Evolutionary conservation across 2,329 filamentous ascomycete species (phyloP), one percentile per base, ranked within the genome.

Genomic region (Septoria petroselini): DNA sequence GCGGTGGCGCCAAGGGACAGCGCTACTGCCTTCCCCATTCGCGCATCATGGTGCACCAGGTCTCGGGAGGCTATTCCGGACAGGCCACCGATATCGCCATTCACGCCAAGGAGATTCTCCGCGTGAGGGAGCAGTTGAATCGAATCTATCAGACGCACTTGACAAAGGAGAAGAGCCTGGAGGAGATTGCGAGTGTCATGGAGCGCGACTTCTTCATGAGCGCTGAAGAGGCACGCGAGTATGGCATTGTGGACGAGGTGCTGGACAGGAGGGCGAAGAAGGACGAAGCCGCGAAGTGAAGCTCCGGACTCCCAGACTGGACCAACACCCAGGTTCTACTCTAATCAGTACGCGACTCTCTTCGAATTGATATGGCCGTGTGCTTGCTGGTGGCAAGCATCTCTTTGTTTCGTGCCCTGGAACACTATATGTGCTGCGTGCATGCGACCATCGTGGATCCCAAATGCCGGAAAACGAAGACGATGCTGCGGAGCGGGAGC

Each of bases 31-130:
- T 98, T 27, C 91, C 91, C n/a, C 91, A 98, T 69, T 88, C 85
- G 61, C 86, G 88, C 45, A 86, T 98, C 65, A 98, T 98, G 93
- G 84, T 98, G 48, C 93, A 98, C 72, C 93, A 98, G 68, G 93
- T 94, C 1, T 83, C 86, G 2, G 91, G 91, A 39, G 83, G 83
- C 2, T 85, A 84, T 62, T 75, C 74, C 35, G 83, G 83, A 9
- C 82, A 85, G 58, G 83, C 83, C 23, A 78, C 73, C 25, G 93
- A 98, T 65, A 97, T 98, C 58, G 80, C 95, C 40, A 97, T 98
- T 56, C 95, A 98, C 66, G 93, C 93, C 4, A 96, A 91, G 65
- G 91, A 98, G 76, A 98, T 98, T 49, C 77, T 97, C 67, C 78
- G 90, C 51, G 85, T 95, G 48, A 79, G 93, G 51, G 80, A 84